Conservation (phyloP, 805 yeast genomes). For the Wickerhamiella cacticola region DNA sequence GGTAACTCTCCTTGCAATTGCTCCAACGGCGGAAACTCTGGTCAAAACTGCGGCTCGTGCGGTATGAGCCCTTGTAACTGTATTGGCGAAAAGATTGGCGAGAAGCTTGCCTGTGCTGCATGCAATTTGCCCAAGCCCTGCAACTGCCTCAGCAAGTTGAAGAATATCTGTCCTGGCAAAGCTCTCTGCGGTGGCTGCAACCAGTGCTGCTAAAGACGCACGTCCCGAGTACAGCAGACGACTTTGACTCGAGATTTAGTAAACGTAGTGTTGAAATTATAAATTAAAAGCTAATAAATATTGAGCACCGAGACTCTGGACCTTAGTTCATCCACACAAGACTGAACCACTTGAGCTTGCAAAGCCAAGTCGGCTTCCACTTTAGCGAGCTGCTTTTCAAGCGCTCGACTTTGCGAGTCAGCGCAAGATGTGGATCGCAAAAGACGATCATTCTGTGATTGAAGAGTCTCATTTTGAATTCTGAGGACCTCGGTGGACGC, state of each 20-base stretch:
- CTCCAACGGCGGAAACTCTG: no score
- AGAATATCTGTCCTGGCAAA: conserved; percentile 6
- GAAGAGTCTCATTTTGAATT: not conserved
- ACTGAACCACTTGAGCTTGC: conserved; percentile 29
- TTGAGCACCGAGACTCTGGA: conserved; percentile 1
- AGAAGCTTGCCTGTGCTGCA: not conserved
- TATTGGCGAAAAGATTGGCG: not conserved
- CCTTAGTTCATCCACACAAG: not conserved
- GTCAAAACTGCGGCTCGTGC: no score
- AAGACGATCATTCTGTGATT: conserved; percentile 4
- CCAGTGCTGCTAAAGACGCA: conserved; percentile 6
- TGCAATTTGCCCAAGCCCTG: not conserved
- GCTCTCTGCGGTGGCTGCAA: conserved; percentile 8
- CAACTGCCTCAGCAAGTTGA: not conserved
- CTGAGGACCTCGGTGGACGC: conserved; percentile 4
- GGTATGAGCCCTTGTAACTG: conserved; percentile 7
- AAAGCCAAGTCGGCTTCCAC: conserved; percentile 33
- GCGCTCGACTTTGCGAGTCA: conserved; percentile 4
- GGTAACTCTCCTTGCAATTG: not conserved
- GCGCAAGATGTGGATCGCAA: conserved; percentile 17
- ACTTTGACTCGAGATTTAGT: not conserved
- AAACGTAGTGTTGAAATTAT: not conserved
- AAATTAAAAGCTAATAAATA: conserved; percentile 3
- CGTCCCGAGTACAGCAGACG: not conserved
- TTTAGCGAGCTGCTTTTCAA: conserved; percentile 11